These are phyloP conservation scores for Ceratocystis lukuohia DNA, from an alignment of 2,329 filamentous ascomycete genomes.

Conservation along the genomic window DNA sequence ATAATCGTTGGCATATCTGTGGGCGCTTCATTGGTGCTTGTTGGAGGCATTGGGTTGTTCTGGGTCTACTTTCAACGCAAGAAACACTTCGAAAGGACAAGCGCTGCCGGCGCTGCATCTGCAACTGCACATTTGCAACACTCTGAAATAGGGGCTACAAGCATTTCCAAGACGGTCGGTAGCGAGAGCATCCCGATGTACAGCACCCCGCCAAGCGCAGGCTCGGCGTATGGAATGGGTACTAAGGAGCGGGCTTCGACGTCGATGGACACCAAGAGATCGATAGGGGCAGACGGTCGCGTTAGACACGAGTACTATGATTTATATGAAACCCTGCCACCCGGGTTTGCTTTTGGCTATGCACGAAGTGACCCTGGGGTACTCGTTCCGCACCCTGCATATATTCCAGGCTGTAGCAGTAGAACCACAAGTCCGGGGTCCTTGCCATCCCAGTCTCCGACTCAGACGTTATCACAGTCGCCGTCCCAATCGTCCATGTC, in stretches of 20 bases:
- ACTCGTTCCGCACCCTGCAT: slow-evolving; percentile 36
- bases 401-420: slow-evolving; percentile 30
- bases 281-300: background rate
- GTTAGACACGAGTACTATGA: background rate
- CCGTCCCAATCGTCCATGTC: slow-evolving; percentile 1
- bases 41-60: slow-evolving; percentile 33
- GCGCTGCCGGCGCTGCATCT: background rate
- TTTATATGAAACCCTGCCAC: background rate
- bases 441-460: slow-evolving; percentile 19
- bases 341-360: background rate
- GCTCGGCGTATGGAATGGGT: background rate
- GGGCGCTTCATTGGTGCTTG: slow-evolving; percentile 32
- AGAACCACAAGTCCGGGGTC: slow-evolving; percentile 21
- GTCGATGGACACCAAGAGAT: background rate
- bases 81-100: slow-evolving; percentile 21
- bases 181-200: slow-evolving; percentile 5
- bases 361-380: background rate
- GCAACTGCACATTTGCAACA: background rate
- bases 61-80: slow-evolving; percentile 36
- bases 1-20: slow-evolving; percentile 42
- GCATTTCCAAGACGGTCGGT: background rate
- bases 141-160: background rate
- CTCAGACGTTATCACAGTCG: background rate
- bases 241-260: slow-evolving; percentile 12
- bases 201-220: background rate